Evolutionary conservation across 2,329 filamentous ascomycete genomes (phyloP), one percentile per base, ranked within the genome.

Genomic region (Microsporum canis): DNA sequence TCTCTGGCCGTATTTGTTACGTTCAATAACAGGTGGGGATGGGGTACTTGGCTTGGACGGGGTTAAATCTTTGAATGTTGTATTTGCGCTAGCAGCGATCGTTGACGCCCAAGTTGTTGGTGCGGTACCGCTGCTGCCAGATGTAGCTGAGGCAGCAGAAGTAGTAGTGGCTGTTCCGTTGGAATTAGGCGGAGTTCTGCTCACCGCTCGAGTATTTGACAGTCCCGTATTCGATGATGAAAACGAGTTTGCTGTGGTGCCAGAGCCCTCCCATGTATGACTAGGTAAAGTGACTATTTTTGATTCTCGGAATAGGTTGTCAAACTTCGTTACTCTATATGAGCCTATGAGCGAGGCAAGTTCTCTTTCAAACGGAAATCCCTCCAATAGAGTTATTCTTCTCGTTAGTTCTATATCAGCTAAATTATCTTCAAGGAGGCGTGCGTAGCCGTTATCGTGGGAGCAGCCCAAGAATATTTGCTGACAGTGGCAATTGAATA

Each of bases 381-480:
- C 81, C 68, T 84, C 81, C 38, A 86, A 71, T 23, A 86, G 71
- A 5, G 81, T 80, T 43, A 85, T 76, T 56, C 79, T 78, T 27
- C 74, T 72, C 6, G 75, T 68, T 27, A 78, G 73, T 49, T 76
- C 71, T 17, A 73, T 65, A 60, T 82, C 78, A 61, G 73, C 71
- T 56, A 76, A 68, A 58, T 77, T 76, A 38, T 80, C 75, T 67
- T 82, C 78, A 8, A 86, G 72, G 39, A 80, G 71, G 8, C 75
- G 74, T 29, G 78, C 77, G 68, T 83, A 85, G 27, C 79, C 76
- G 60, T 78, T 78, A 70, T 82, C 80, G 62, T 82, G 79, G 12
- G 80, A 81, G 69, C 82, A 84, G 6, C 82, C 84, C 39, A 86
- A 75, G 57, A 85, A 73, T 59, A 86, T 78, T 61, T 84, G 82